These are phyloP conservation scores for Penicillium samsonianum DNA, from an alignment of 495 filamentous ascomycete genomes.

Conservation along the genomic window DNA sequence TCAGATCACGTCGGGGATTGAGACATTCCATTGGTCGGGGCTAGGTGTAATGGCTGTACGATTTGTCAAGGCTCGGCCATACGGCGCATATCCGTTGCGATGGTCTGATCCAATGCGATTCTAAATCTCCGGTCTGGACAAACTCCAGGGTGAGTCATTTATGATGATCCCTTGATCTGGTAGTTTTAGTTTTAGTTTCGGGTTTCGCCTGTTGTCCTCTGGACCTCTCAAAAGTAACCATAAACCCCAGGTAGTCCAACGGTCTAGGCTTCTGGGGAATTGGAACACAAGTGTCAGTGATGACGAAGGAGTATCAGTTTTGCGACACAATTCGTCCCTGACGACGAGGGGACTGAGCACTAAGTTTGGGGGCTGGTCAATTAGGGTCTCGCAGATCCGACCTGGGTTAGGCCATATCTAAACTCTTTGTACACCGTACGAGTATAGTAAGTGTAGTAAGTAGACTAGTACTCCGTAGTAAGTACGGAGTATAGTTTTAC, in stretches of 20 bases:
- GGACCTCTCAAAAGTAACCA: background rate
- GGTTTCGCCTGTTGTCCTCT: background rate
- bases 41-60: slow-evolving; percentile 3
- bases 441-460: background rate
- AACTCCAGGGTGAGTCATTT: slow-evolving; percentile 7
- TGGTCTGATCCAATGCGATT: slow-evolving; percentile 12
- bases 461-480: background rate
- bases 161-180: background rate
- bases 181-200: background rate
- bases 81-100: background rate
- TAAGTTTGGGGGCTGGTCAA: slow-evolving; percentile 4
- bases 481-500: background rate
- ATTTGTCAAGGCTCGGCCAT: slow-evolving; percentile 5
- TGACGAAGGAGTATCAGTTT: slow-evolving; percentile 6
- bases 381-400: slow-evolving; percentile 10
- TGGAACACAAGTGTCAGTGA: slow-evolving; percentile 1
- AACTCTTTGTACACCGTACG: background rate
- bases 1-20: slow-evolving; percentile 2
- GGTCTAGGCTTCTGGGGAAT: background rate
- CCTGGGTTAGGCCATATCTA: background rate
- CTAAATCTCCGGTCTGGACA: background rate
- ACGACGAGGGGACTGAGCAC: slow-evolving; percentile 12
- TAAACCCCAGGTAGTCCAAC: slow-evolving; percentile 3
- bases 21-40: background rate
- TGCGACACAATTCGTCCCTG: slow-evolving; percentile 11